Percentiles rank a stretch among this genome's conserved stretches.
Evolutionary conservation across 805 yeast species (phyloP).

Genomic region (Clavispora santaluciae): DNA sequence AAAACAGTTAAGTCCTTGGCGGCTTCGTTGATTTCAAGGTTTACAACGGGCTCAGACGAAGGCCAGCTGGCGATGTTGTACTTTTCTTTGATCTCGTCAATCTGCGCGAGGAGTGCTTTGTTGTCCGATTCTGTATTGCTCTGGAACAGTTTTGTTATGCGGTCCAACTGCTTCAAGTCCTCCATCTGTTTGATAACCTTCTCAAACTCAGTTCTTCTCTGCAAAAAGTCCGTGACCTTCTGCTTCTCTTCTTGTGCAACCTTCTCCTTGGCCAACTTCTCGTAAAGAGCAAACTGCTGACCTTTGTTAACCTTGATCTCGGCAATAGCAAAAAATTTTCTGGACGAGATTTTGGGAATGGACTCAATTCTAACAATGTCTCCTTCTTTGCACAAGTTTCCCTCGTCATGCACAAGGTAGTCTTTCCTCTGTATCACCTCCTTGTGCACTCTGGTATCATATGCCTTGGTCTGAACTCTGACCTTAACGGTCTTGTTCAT

Average conservation of each 20-base stretch:
- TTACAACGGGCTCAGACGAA: conserved; percentile 33
- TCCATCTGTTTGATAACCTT: conserved; percentile 29
- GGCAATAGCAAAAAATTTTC: conserved; percentile 85
- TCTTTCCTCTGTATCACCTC: conserved; percentile 75
- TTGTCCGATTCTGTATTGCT: conserved; percentile 20
- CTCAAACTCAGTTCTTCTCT: conserved; percentile 32
- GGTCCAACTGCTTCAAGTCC: conserved; percentile 35
- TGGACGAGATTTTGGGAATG: conserved; percentile 76
- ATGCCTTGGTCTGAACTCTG: conserved; percentile 72
- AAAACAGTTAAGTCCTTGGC: conserved; percentile 23
- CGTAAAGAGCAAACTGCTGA: conserved; percentile 82
- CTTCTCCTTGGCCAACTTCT: conserved; percentile 61
- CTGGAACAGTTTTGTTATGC: conserved; percentile 22
- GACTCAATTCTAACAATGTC: conserved; percentile 92
- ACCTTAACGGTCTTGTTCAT: conserved; percentile 96
- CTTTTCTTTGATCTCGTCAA: conserved; percentile 33
- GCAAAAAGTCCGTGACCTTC: conserved; percentile 51
- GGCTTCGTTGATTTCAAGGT: conserved; percentile 25
- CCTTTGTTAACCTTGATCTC: conserved; percentile 87
- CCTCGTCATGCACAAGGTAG: conserved; percentile 90
- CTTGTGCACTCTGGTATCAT: conserved; percentile 68
- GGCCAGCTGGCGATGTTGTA: conserved; percentile 40
- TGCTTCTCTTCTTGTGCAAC: conserved; percentile 63
- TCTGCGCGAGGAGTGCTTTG: conserved; percentile 23
- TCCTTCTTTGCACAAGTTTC: conserved; percentile 86